Base-by-base conservation (phyloP, 2,329 filamentous ascomycete genomes). In the Lachnellula arida region DNA sequence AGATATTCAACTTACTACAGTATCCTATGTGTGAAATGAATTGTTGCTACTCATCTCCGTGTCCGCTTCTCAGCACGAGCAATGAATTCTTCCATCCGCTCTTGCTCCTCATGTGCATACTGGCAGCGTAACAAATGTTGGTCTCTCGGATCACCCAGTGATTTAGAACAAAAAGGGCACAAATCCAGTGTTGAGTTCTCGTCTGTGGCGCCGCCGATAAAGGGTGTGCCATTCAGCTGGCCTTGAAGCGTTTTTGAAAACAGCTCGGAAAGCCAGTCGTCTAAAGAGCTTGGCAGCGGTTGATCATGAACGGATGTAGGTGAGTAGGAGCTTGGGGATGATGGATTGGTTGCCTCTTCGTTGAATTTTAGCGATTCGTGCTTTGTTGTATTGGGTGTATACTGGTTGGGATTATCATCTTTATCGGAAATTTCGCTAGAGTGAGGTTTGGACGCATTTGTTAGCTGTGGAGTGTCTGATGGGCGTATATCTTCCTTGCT, bases 81-180 rank as follows among this genome's bases (percentile, higher is more conserved):
- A 14, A 46, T 22, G 9, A 15, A 15, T n/a, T 19, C 11, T 19
- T 55, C 39, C 34, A 52, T 22, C 17, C 43, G 42, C 25, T 55
- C 49, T 22, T 40, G 28, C 37, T 62, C 61, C 11, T 63, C 57
- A 51, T 60, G 56, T 5, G 60, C 60, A 44, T 56, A 60, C 46
- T 49, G 49, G 40, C 62, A 64, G 28, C 51, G 54, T 17, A 61
- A 35, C 3, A 60, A 43, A 44, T 64, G 58, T 25, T 61, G 62
- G 50, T 59, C 43, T 46, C 43, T 58, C 2, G 52, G 34, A 43
- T 57, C 53, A 28, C 61, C 53, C 22, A 58, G 19, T 4, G 54
- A 48, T 2, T 49, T 51, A 8, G 35, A 48, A 37, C 60, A 62
- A 9, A 58, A n/a, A 9, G 54, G 53, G 46, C 62, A 64, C 4